A percentile compares a stretch with the other conserved stretches of the same genome.
phyloP scores from a whole-genome alignment of 805 yeast genomes.

The Starmerella cellae region DNA sequence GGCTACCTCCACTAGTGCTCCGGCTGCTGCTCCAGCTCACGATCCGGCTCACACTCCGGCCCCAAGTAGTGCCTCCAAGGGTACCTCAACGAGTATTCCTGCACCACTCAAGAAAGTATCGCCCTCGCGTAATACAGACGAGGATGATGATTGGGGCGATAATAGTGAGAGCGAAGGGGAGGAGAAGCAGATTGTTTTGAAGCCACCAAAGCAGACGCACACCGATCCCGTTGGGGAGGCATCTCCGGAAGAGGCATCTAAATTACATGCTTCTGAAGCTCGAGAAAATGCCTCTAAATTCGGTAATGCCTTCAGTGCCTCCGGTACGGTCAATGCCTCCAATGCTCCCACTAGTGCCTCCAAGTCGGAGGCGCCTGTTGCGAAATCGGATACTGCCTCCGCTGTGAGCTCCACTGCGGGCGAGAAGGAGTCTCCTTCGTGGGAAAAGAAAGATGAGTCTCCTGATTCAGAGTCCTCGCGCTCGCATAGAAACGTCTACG shows the following conservation, averaged over 20 bases:
- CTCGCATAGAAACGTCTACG: not conserved
- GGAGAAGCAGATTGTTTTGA: constrained; percentile 17
- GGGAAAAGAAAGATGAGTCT: not conserved
- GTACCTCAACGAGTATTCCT: constrained; percentile 3
- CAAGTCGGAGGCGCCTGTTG: not conserved
- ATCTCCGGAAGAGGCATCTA: not conserved
- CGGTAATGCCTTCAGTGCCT: not conserved
- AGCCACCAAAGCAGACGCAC: constrained; percentile 11
- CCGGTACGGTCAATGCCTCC: not conserved
- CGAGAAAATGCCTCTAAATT: not conserved
- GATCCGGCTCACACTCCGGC: not conserved
- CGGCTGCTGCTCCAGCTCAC: not conserved
- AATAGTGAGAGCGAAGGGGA: constrained; percentile 18
- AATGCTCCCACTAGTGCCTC: not conserved
- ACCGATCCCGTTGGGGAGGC: not conserved
- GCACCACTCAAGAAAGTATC: constrained; percentile 5
- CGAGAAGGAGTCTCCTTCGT: constrained; percentile 3
- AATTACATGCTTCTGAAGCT: not conserved
- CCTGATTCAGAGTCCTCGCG: not conserved
- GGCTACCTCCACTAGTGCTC: not conserved
- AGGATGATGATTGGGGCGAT: constrained; percentile 20
- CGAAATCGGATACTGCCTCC: not conserved
- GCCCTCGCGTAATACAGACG: constrained; percentile 1
- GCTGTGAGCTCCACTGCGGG: constrained; percentile 2
- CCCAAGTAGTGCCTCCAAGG: not conserved